Percentiles rank a stretch among this genome's conserved stretches.
phyloP scores from a whole-genome alignment of 495 filamentous ascomycete species.

The Margaritispora aquatica region DNA sequence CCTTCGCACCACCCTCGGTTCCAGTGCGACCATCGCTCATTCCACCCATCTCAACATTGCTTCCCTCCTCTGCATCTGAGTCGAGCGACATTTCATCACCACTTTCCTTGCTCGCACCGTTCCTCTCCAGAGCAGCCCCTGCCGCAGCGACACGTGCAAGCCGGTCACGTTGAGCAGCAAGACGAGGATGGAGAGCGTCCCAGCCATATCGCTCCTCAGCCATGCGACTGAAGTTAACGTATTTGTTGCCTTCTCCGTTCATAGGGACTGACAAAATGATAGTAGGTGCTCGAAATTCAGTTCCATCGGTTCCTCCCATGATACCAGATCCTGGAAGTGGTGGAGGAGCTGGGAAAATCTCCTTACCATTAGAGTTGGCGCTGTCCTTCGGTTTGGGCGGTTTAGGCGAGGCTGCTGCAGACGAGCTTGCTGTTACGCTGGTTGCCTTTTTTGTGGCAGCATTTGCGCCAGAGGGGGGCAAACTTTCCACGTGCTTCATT shows the following conservation, averaged over 20 bases:
- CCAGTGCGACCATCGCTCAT: slow-evolving; percentile 49
- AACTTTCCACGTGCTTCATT: slow-evolving; percentile 2
- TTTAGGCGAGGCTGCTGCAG: slow-evolving; percentile 56
- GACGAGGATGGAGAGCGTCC: slow-evolving; percentile 83
- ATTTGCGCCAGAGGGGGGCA: slow-evolving; percentile 2
- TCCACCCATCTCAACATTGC: slow-evolving; percentile 66
- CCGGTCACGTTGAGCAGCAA: slow-evolving; percentile 76
- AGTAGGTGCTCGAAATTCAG: slow-evolving; percentile 53
- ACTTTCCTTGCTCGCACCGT: slow-evolving; percentile 64
- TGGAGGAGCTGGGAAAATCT: slow-evolving; percentile 31
- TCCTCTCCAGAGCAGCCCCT: slow-evolving; percentile 71
- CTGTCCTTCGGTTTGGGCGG: slow-evolving; percentile 33
- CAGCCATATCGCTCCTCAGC: slow-evolving; percentile 93
- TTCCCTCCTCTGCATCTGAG: slow-evolving; percentile 58
- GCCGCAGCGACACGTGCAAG: slow-evolving; percentile 79
- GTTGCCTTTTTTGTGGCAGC: slow-evolving; percentile 26
- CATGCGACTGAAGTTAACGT: slow-evolving; percentile 90
- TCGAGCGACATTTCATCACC: slow-evolving; percentile 71
- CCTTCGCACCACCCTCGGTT: slow-evolving; percentile 52
- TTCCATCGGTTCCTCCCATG: slow-evolving; percentile 33
- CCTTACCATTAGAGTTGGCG: slow-evolving; percentile 3
- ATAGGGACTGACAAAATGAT: slow-evolving; percentile 81
- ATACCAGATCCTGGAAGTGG: slow-evolving; percentile 62
- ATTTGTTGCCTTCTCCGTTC: slow-evolving; percentile 73
- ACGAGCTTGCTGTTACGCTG: slow-evolving; percentile 42